Conservation (phyloP, 1,284 basidiomycete species). For the Tetrapyrgos nigripes region DNA sequence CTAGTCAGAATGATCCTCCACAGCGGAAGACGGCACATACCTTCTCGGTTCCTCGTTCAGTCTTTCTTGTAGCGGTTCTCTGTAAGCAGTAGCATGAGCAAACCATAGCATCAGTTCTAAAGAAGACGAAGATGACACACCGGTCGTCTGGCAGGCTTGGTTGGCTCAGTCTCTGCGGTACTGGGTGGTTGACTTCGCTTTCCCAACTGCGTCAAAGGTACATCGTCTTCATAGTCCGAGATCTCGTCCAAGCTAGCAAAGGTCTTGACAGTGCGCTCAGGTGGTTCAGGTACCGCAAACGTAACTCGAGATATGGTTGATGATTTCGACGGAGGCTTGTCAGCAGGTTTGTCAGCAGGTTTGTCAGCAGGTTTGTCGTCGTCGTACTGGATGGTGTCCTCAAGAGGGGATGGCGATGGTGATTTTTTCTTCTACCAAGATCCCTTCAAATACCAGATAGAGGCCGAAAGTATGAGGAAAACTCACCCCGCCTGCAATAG, state of each 20-base stretch:
- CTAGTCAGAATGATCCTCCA: too few species aligned
- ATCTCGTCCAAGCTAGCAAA: conserved; percentile 19
- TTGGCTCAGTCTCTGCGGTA: background rate
- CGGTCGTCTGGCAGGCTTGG: background rate
- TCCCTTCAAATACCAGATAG: background rate
- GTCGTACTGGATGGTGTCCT: background rate
- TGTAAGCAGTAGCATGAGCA: background rate
- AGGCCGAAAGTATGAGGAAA: background rate
- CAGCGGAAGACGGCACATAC: background rate
- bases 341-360: too few species aligned
- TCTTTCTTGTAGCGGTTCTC: background rate
- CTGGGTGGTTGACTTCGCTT: conserved; percentile 2
- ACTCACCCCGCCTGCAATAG: conserved; percentile 10
- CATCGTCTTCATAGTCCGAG: conserved; percentile 16
- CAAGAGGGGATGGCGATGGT: background rate
- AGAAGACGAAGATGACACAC: background rate
- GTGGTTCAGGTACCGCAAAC: background rate
- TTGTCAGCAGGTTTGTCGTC: too few species aligned
- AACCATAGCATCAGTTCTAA: background rate
- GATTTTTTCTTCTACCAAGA: background rate
- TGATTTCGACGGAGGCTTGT: background rate
- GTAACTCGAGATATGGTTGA: background rate
- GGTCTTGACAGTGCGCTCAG: background rate
- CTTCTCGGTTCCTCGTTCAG: background rate
- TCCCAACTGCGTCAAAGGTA: conserved; percentile 1